These are phyloP conservation scores for Lichtheimia ornata DNA, from an alignment of 371 early-diverging fungal species.

Conservation along the genomic window DNA sequence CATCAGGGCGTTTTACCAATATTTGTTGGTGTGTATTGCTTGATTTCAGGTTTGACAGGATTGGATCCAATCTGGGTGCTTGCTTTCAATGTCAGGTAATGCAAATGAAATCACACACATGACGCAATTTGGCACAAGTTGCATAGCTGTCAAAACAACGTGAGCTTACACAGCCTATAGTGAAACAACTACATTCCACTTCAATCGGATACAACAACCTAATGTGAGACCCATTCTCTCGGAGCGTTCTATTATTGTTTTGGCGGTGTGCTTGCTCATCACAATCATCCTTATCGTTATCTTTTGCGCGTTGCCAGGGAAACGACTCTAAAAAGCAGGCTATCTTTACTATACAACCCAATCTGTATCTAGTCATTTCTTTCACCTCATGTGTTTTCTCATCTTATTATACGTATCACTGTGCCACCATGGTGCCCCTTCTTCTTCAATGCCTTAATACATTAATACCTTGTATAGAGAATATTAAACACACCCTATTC, in stretches of 20 bases:
- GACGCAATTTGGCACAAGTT: background rate
- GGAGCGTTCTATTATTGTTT: constrained; percentile 21
- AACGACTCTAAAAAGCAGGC: constrained; percentile 26
- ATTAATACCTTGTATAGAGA: background rate
- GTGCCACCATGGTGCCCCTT: no score
- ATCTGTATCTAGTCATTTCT: no score
- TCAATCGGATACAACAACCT: constrained; percentile 36
- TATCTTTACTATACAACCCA: no score
- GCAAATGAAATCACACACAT: background rate
- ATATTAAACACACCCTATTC: background rate
- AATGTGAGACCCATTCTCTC: constrained; percentile 28
- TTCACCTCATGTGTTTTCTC: no score
- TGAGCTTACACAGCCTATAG: constrained; percentile 17
- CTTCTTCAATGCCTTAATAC: constrained; percentile 2
- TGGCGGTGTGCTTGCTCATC: constrained; percentile 17
- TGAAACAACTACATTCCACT: constrained; percentile 46
- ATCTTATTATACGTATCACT: no score
- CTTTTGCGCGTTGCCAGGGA: constrained; percentile 39
- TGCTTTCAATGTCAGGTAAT: constrained; percentile 42
- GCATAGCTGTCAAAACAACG: background rate
- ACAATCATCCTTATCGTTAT: constrained; percentile 23
- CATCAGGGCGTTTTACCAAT: constrained; percentile 44
- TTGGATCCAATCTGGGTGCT: constrained; percentile 50
- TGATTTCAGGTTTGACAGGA: constrained; percentile 37
- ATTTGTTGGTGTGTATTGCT: constrained; percentile 34